A percentile compares a stretch with the other conserved stretches of the same genome.
Conservation (phyloP, 352 stramenopile genomes). For the Phytopythium vexans region DNA sequence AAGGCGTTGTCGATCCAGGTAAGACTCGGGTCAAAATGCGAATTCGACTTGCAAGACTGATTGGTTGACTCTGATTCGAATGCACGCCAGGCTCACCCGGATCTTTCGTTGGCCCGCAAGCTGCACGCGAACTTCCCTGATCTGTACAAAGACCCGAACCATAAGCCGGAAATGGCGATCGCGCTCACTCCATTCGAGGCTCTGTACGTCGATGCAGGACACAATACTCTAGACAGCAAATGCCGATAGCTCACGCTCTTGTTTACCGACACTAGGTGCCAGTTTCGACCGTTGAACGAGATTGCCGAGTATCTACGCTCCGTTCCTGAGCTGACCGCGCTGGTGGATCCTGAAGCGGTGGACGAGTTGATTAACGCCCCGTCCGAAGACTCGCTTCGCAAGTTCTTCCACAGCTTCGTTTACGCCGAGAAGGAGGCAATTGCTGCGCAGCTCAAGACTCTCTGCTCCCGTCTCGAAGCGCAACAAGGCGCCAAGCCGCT, state of each 20-base stretch:
- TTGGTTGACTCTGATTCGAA: not conserved
- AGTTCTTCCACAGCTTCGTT: constrained; percentile 79
- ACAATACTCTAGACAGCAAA: not conserved
- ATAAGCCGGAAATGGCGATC: constrained; percentile 99
- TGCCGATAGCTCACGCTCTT: too few relatives aligned
- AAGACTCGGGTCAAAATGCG: not conserved
- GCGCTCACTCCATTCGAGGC: constrained; percentile 97
- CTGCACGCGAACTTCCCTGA: constrained; percentile 86
- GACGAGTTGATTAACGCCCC: constrained; percentile 31
- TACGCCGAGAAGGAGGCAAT: constrained; percentile 72
- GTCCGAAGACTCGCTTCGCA: constrained; percentile 42
- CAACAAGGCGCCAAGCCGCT: constrained; percentile 17
- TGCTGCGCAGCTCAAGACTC: constrained; percentile 55
- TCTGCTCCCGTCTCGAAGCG: constrained; percentile 78
- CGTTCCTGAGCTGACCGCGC: constrained; percentile 87
- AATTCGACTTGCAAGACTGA: not conserved
- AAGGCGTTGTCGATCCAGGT: constrained; percentile 98
- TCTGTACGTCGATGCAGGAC: constrained; percentile 37
- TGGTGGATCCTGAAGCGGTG: constrained; percentile 48
- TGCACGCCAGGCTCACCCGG: constrained; percentile 61
- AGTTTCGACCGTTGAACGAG: constrained; percentile 93
- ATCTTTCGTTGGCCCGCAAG: constrained; percentile 72
- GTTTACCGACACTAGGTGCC: constrained; percentile 27
- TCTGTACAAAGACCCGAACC: constrained; percentile 97
- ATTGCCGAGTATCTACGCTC: constrained; percentile 87